Percentiles rank a stretch among this genome's conserved stretches.
These are phyloP conservation scores for Venturiaceae sp. DNA, from an alignment of 2,329 filamentous ascomycete genomes.

Conservation along the genomic window DNA sequence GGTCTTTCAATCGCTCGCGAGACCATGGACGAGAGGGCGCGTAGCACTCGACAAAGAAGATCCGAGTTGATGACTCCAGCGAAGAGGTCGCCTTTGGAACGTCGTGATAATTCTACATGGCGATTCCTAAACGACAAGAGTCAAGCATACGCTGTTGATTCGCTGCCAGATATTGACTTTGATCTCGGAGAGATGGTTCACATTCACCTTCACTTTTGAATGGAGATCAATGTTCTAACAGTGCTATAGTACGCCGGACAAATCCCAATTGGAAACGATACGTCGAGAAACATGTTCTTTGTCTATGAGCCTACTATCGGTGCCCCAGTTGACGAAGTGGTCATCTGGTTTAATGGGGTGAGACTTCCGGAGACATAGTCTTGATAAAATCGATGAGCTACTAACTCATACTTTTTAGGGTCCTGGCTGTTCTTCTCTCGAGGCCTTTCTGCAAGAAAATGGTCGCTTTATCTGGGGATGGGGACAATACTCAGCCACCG, in stretches of 20 bases:
- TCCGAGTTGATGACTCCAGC: neutral
- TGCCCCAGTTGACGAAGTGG: constrained; percentile 13
- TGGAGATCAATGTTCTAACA: neutral
- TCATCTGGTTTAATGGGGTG: constrained; percentile 15
- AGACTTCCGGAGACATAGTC: too few relatives aligned
- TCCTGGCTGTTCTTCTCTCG: constrained; percentile 11
- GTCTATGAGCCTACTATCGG: constrained; percentile 13
- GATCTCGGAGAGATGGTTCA: constrained; percentile 12
- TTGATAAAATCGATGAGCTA: neutral
- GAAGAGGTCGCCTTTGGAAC: neutral
- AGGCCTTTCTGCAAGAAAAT: constrained; percentile 13
- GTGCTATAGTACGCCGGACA: constrained; percentile 9
- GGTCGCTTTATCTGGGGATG: constrained; percentile 13
- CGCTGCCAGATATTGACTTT: constrained; percentile 11
- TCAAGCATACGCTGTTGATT: constrained; percentile 8
- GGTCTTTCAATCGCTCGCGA: neutral
- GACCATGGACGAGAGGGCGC: neutral
- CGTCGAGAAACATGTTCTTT: constrained; percentile 13
- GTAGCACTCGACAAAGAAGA: neutral
- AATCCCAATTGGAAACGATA: constrained; percentile 13
- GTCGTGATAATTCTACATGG: neutral
- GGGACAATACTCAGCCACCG: constrained; percentile 11
- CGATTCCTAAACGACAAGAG: neutral
- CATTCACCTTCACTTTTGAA: neutral
- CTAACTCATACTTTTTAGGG: too few relatives aligned